phyloP scores from a whole-genome alignment of 805 yeast genomes.

The Wickerhamomyces queroliae region DNA sequence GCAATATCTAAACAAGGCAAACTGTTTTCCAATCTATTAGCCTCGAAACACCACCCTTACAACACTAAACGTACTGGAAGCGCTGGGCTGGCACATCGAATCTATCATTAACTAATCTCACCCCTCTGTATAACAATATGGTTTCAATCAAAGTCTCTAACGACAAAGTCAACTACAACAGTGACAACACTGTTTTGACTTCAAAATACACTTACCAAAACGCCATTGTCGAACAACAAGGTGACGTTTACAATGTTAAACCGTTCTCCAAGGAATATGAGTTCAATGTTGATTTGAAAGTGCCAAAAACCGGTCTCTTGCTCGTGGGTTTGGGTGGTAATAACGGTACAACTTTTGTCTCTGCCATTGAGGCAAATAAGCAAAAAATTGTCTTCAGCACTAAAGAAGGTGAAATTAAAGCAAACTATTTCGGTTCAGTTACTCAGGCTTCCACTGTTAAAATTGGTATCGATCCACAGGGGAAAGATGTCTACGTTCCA shows the following conservation, averaged over 20 bases:
- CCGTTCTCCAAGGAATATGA: slow-evolving; percentile 72
- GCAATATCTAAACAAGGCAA: slow-evolving; percentile 7
- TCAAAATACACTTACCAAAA: slow-evolving; percentile 62
- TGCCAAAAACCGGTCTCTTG: slow-evolving; percentile 84
- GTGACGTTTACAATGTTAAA: slow-evolving; percentile 52
- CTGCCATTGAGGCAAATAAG: slow-evolving; percentile 82
- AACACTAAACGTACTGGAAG: slow-evolving; percentile 22
- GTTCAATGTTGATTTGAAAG: slow-evolving; percentile 76
- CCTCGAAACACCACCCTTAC: slow-evolving; percentile 24
- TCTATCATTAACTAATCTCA: slow-evolving; percentile 12
- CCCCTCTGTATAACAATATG: slow-evolving; percentile 7
- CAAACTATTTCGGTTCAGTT: slow-evolving; percentile 89
- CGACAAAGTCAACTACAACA: slow-evolving; percentile 45
- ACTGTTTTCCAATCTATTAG: slow-evolving; percentile 21
- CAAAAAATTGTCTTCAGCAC: slow-evolving; percentile 72
- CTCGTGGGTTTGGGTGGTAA: slow-evolving; percentile 96
- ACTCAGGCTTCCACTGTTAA: slow-evolving; percentile 90
- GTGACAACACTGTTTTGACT: slow-evolving; percentile 35
- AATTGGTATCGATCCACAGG: slow-evolving; percentile 75
- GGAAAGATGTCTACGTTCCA: slow-evolving; percentile 88
- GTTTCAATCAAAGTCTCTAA: slow-evolving; percentile 43
- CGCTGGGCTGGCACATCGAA: slow-evolving; percentile 17
- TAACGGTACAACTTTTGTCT: slow-evolving; percentile 88
- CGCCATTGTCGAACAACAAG: slow-evolving; percentile 54
- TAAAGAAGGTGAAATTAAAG: slow-evolving; percentile 65